Conservation (phyloP, 225 moss, liverwort and hornwort species). For the Sphagnum contortum region DNA sequence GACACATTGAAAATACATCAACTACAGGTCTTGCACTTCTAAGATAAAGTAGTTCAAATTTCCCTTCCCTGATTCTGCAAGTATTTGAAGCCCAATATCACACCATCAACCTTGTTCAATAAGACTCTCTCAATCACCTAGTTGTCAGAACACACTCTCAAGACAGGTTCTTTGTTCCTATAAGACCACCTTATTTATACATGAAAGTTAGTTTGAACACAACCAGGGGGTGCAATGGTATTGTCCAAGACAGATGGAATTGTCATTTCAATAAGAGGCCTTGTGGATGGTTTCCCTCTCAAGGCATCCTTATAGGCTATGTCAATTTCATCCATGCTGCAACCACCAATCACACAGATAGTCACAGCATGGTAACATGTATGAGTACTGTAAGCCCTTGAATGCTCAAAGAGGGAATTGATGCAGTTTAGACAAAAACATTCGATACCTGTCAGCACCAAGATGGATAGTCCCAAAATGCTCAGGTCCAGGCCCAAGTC, state of each 20-base stretch:
- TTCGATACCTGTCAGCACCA: slow-evolving; percentile 59
- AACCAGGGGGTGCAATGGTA: slow-evolving; percentile 75
- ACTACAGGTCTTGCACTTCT: too few species aligned
- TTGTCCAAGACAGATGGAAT: slow-evolving; percentile 79
- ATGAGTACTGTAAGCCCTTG: neutral
- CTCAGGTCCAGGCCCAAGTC: slow-evolving; percentile 51
- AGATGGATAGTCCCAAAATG: slow-evolving; percentile 90
- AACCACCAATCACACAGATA: slow-evolving; percentile 4
- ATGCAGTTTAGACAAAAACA: too few species aligned
- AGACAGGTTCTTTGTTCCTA: too few species aligned
- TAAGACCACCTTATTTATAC: too few species aligned
- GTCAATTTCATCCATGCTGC: slow-evolving; percentile 85
- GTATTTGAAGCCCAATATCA: too few species aligned
- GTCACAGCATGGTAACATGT: neutral
- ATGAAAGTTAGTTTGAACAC: neutral
- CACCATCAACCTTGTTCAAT: too few species aligned
- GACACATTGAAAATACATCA: too few species aligned
- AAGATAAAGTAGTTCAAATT: too few species aligned
- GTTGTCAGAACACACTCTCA: too few species aligned
- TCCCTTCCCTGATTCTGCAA: too few species aligned
- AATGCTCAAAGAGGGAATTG: too few species aligned
- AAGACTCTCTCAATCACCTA: too few species aligned
- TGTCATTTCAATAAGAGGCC: slow-evolving; percentile 89
- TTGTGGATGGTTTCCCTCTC: slow-evolving; percentile 57
- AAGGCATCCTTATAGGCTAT: slow-evolving; percentile 65